Evolutionary conservation across 2,329 filamentous ascomycete species (phyloP).

Genomic region (Paecilomyces niveus): DNA sequence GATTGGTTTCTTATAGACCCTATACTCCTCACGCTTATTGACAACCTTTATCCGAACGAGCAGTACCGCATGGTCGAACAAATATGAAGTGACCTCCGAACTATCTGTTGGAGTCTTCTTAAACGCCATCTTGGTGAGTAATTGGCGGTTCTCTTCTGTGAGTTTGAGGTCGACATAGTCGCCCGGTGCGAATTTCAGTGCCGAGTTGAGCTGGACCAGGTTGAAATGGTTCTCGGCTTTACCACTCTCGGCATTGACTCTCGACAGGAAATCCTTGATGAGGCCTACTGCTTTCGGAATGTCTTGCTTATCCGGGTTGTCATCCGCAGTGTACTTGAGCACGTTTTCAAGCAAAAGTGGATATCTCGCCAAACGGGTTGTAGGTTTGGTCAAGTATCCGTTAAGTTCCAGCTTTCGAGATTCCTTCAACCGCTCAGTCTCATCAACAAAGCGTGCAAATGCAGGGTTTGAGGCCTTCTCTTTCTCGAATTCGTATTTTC

Average conservation of each 20-base stretch:
- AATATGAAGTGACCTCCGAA: slow-evolving; percentile 84
- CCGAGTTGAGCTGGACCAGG: slow-evolving; percentile 80
- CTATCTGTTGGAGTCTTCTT: slow-evolving; percentile 88
- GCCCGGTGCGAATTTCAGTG: slow-evolving; percentile 81
- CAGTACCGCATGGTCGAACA: slow-evolving; percentile 93
- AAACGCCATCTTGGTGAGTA: slow-evolving; percentile 88
- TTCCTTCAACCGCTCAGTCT: slow-evolving; percentile 92
- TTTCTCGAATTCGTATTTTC: slow-evolving; percentile 96
- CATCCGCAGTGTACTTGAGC: slow-evolving; percentile 82
- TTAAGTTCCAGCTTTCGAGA: slow-evolving; percentile 95
- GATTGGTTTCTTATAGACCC: slow-evolving; percentile 92
- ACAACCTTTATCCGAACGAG: slow-evolving; percentile 85
- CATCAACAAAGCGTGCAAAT: slow-evolving; percentile 89
- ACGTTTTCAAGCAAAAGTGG: slow-evolving; percentile 87
- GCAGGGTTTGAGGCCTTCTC: slow-evolving; percentile 79
- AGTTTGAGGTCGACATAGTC: slow-evolving; percentile 91
- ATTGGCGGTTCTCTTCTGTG: slow-evolving; percentile 84
- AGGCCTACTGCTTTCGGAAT: slow-evolving; percentile 81
- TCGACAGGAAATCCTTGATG: slow-evolving; percentile 78
- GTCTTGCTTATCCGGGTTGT: slow-evolving; percentile 82
- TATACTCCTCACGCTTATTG: slow-evolving; percentile 89
- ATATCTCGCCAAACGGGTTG: slow-evolving; percentile 88
- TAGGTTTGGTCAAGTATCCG: slow-evolving; percentile 95
- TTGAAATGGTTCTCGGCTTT: slow-evolving; percentile 98
- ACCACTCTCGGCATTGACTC: slow-evolving; percentile 90